Evolutionary conservation across 495 filamentous ascomycete genomes (phyloP), one percentile per base, ranked within the genome.

Genomic region (Tuber calosporum): DNA sequence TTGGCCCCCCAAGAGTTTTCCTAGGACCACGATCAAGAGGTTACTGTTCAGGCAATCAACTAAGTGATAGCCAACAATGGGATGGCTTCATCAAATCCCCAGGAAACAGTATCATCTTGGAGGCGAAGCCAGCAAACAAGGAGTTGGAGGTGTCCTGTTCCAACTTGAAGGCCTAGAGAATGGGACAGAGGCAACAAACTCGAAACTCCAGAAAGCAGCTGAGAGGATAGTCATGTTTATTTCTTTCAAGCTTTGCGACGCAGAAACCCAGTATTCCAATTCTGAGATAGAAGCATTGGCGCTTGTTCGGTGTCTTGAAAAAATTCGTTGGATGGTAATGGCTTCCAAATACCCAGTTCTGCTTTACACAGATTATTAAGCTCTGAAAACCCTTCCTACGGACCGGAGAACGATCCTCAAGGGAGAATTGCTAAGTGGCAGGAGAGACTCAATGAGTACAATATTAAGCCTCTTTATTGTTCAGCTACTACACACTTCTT

Each of bases 211-310:
- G 7, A 0, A 22, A 36, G 3, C 0, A 11, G 39, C 15, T 17
- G 42, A 70, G 19, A 0, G 30, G 0, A 37, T 74, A 19, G 42
- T 74, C 11, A 1, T 45, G 6, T 73, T 41, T 48, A 68, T 75
- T 37, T 73, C 74, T 1, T 38, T 48, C 15, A 11, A 7, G 4
- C 58, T 41, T 1, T 0, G 1, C 0, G 36, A 38, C 15, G 71
- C 40, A 0, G 66, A 75, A 48, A 34, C 34, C 0, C 3, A 17
- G 5, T 74, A 73, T 62, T 36, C 11, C 4, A 67, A 30, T 19
- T 37, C 62, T 0, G 48, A 42, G 8, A 1, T 30, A 0, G 53
- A 68, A n/a, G 69, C 37, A 2, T 22, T 72, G 0, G 17, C 73
- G 0, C 48, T 75, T 30, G 4, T 75, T n/a, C 15, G 22, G 1